Conservation (phyloP, 2,329 filamentous ascomycete genomes). For the Fusarium solani-melongenae region DNA sequence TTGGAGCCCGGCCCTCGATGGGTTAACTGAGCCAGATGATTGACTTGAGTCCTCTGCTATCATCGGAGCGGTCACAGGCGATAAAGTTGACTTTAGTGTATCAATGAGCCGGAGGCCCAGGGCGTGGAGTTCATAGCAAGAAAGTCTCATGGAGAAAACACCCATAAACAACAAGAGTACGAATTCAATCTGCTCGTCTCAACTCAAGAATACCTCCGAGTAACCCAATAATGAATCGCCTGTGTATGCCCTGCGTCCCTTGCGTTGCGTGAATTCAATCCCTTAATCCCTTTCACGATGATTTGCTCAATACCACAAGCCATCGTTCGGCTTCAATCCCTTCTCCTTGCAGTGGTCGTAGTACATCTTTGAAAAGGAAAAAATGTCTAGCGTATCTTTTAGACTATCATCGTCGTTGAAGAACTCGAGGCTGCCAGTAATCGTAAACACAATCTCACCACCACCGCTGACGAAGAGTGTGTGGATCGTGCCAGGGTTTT, state of each 20-base stretch:
- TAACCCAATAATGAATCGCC: neutral
- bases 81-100: neutral
- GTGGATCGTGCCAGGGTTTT: conserved; percentile 40
- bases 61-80: neutral
- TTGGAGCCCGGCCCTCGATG: too few species aligned
- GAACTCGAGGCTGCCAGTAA: conserved; percentile 41
- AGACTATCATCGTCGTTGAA: conserved; percentile 40
- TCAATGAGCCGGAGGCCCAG: neutral
- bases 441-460: conserved; percentile 40
- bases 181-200: neutral
- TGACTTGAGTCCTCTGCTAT: neutral
- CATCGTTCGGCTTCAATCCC: conserved; percentile 29
- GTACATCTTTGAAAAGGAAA: conserved; percentile 37
- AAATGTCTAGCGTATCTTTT: conserved; percentile 37
- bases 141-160: neutral
- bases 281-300: neutral
- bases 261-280: neutral
- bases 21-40: too few species aligned
- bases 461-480: conserved; percentile 37
- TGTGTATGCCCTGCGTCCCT: neutral
- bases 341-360: conserved; percentile 30
- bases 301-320: conserved; percentile 17
- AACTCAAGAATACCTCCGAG: neutral
- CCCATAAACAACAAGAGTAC: neutral
- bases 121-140: neutral